A percentile compares a stretch with the other conserved stretches of the same genome.
These are phyloP conservation scores for Cruciata laevipes DNA, from an alignment of 257 asterid species.

Conservation along the genomic window DNA sequence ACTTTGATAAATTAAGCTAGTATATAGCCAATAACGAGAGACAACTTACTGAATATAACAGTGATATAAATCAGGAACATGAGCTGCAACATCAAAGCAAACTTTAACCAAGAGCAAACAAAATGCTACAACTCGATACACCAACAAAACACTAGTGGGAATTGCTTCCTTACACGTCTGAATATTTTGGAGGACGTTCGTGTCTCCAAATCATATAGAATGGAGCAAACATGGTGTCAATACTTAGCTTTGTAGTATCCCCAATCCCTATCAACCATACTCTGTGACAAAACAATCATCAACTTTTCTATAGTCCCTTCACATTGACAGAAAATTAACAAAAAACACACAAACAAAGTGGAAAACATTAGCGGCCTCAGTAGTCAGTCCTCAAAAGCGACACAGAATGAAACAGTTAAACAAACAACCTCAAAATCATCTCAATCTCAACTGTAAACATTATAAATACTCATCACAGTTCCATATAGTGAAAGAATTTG, in stretches of 20 bases:
- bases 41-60: constrained; percentile 86
- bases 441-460: too few relatives aligned
- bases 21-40: constrained; percentile 14
- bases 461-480: too few relatives aligned
- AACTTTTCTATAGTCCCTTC: neutral
- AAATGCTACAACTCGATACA: constrained; percentile 55
- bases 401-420: too few relatives aligned
- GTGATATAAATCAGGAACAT: constrained; percentile 54
- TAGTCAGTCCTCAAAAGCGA: too few relatives aligned
- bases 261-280: constrained; percentile 44
- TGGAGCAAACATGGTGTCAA: constrained; percentile 45
- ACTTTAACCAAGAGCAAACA: constrained; percentile 48
- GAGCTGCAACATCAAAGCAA: constrained; percentile 46
- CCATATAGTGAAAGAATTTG: too few relatives aligned
- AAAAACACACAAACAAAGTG: too few relatives aligned
- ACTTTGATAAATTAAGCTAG: neutral
- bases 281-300: constrained; percentile 31
- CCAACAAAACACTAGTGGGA: constrained; percentile 47
- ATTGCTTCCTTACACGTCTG: constrained; percentile 52
- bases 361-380: too few relatives aligned
- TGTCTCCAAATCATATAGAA: constrained; percentile 57
- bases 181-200: constrained; percentile 30
- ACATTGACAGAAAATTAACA: too few relatives aligned
- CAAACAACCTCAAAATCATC: too few relatives aligned
- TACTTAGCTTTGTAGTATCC: constrained; percentile 53